Evolutionary conservation across 768 basidiomycete genomes (phyloP).

Genomic region (Termitomyces sp.): DNA sequence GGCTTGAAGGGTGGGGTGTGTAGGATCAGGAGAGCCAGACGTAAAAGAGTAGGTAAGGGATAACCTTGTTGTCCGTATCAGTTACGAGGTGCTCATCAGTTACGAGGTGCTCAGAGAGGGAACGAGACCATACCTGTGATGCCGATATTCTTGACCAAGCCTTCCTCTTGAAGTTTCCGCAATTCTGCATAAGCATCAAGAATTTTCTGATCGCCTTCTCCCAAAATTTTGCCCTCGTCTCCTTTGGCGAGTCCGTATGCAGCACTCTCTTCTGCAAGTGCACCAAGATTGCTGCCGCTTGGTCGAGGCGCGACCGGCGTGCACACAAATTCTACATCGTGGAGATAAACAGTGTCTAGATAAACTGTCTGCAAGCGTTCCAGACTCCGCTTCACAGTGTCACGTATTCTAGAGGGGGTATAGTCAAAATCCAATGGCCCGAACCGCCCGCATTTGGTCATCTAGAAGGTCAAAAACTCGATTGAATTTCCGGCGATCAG

Average conservation of each 20-base stretch:
- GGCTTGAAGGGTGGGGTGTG: slow-evolving; percentile 66
- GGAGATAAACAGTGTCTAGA: slow-evolving; percentile 78
- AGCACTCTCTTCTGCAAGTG: slow-evolving; percentile 48
- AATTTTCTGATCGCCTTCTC: slow-evolving; percentile 70
- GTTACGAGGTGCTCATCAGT: background rate
- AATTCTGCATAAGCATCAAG: slow-evolving; percentile 67
- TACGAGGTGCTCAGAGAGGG: background rate
- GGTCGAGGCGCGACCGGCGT: slow-evolving; percentile 44
- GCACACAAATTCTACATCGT: slow-evolving; percentile 81
- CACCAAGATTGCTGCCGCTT: slow-evolving; percentile 54
- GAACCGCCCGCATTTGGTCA: slow-evolving; percentile 86
- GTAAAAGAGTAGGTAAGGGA: slow-evolving; percentile 79
- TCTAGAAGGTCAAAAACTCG: slow-evolving; percentile 34
- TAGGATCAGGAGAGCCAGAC: slow-evolving; percentile 72
- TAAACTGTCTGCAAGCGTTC: slow-evolving; percentile 70
- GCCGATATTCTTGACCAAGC: slow-evolving; percentile 70
- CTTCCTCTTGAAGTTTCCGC: slow-evolving; percentile 66
- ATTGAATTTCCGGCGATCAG: background rate
- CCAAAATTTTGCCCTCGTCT: slow-evolving; percentile 53
- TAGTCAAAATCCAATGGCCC: slow-evolving; percentile 72
- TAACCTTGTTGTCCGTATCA: slow-evolving; percentile 48
- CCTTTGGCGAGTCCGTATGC: slow-evolving; percentile 66
- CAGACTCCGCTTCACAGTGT: slow-evolving; percentile 65
- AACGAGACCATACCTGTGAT: slow-evolving; percentile 57
- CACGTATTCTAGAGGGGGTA: slow-evolving; percentile 58